A percentile compares a stretch with the other conserved stretches of the same genome.
phyloP scores from a whole-genome alignment of 768 basidiomycete species.

The Suillus ampliporus region DNA sequence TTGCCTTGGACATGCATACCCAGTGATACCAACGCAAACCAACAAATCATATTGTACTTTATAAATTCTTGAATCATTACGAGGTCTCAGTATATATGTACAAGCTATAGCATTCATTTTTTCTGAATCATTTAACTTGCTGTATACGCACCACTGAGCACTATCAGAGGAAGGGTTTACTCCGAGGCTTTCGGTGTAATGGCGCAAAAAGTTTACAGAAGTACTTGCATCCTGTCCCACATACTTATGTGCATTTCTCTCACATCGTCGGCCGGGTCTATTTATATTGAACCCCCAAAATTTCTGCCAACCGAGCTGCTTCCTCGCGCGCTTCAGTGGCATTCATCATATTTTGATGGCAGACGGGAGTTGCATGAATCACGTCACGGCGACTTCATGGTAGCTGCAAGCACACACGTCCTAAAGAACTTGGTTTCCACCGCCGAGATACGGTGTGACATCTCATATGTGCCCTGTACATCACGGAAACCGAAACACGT shows the following conservation, averaged over 20 bases:
- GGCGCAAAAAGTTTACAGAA: neutral
- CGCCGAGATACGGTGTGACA: neutral
- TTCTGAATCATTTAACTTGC: neutral
- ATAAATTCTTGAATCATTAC: conserved; percentile 4
- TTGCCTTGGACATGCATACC: neutral
- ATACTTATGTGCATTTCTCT: neutral
- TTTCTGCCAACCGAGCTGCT: neutral
- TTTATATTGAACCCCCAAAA: neutral
- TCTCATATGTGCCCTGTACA: no score
- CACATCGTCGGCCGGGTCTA: neutral
- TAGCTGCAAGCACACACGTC: neutral
- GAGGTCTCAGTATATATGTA: neutral
- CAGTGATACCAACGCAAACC: neutral
- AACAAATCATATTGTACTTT: conserved; percentile 4
- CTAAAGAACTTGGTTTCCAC: neutral
- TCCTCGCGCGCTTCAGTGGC: neutral
- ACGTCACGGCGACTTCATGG: neutral
- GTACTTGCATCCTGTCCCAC: neutral
- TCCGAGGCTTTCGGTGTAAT: neutral
- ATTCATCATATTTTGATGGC: no score
- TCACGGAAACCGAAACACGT: neutral
- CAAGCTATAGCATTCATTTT: neutral
- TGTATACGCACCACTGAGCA: neutral
- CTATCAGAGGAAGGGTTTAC: neutral
- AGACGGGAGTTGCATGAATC: neutral